Percentiles rank a stretch among this genome's conserved stretches.
phyloP scores from a whole-genome alignment of 129 eudicot species.

The Silybum marianum region DNA sequence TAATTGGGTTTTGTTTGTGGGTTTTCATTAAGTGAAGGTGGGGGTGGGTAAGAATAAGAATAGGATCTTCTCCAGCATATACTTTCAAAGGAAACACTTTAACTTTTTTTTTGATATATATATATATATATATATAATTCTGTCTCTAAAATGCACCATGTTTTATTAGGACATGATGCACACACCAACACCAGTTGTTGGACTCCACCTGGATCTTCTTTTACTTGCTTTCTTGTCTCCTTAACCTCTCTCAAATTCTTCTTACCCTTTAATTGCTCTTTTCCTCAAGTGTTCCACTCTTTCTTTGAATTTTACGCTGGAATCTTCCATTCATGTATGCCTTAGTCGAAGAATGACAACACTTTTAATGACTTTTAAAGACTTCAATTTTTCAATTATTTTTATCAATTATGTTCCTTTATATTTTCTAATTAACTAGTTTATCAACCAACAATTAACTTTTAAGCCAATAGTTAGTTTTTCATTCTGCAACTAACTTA shows the following conservation, averaged over 20 bases:
- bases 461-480: no score
- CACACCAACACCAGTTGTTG: constrained; percentile 37
- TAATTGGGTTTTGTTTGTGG: constrained; percentile 25
- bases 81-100: constrained; percentile 32
- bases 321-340: neutral
- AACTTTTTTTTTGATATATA: constrained; percentile 24
- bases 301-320: neutral
- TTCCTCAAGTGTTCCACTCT: neutral
- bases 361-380: no score
- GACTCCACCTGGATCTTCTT: constrained; percentile 30
- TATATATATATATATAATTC: neutral
- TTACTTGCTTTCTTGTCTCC: constrained; percentile 38
- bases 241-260: constrained; percentile 3
- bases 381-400: no score
- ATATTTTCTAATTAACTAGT: no score
- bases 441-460: no score
- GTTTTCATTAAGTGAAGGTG: constrained; percentile 32
- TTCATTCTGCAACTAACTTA: no score
- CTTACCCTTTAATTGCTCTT: neutral
- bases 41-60: constrained; percentile 38
- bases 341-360: no score
- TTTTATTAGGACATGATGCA: constrained; percentile 35
- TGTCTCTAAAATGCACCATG: constrained; percentile 2
- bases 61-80: constrained; percentile 51
- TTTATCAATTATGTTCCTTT: no score